Evolutionary conservation across 2,329 filamentous ascomycete species (phyloP).

Genomic region (Trichophyton rubrum): DNA sequence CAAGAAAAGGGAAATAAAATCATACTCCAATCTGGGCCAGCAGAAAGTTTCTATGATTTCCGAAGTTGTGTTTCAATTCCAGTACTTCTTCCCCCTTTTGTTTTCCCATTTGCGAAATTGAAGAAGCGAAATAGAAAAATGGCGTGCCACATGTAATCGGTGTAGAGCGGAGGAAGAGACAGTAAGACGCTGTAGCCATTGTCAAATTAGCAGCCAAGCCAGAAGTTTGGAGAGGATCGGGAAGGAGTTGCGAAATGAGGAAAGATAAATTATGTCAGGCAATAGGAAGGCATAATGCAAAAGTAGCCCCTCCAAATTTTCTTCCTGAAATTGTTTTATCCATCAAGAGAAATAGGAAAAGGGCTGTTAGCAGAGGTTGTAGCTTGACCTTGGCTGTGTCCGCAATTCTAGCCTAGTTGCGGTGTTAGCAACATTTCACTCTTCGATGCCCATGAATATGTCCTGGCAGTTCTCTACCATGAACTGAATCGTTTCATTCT

Average conservation of each 20-base stretch:
- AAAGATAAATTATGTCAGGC: not conserved
- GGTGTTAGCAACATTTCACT: not conserved
- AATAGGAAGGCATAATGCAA: not conserved
- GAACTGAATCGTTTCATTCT: slow-evolving; percentile 85
- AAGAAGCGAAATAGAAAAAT: not conserved
- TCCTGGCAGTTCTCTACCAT: slow-evolving; percentile 78
- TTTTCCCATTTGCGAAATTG: not conserved
- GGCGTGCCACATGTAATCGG: no score
- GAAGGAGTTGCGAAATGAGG: not conserved
- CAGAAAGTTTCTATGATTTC: not conserved
- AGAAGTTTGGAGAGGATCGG: no score
- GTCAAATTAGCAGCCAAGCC: not conserved
- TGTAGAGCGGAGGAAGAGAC: not conserved
- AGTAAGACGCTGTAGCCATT: not conserved
- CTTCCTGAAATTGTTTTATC: not conserved
- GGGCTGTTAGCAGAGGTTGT: not conserved
- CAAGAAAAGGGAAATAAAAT: not conserved
- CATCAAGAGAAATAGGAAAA: not conserved
- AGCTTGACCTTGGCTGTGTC: not conserved
- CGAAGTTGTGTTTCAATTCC: not conserved
- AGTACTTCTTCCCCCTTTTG: not conserved
- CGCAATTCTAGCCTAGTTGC: not conserved
- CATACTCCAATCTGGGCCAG: slow-evolving; percentile 1
- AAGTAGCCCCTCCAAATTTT: not conserved
- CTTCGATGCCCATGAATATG: slow-evolving; percentile 48